Evolutionary conservation across 2,329 filamentous ascomycete genomes (phyloP).

Genomic region (Fusarium equiseti): DNA sequence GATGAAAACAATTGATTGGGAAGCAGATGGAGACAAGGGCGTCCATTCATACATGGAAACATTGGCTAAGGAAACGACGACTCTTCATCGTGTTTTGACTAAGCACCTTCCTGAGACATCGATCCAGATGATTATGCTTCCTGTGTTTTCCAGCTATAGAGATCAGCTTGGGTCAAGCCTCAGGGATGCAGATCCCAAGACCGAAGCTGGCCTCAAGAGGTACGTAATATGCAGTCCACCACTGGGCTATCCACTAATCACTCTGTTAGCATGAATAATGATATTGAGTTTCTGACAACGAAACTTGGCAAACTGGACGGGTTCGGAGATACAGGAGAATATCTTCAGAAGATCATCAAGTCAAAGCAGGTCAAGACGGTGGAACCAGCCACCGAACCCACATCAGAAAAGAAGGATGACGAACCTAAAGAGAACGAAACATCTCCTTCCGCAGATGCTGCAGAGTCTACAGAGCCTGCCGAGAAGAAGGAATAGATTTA

Average conservation of each 20-base stretch:
- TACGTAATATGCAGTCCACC: constrained; percentile 56
- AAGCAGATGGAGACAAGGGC: constrained; percentile 57
- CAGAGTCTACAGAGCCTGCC: constrained; percentile 28
- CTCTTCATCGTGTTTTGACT: constrained; percentile 83
- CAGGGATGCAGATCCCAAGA: constrained; percentile 72
- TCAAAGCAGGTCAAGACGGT: constrained; percentile 61
- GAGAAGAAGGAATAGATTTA: constrained; percentile 42
- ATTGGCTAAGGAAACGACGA: constrained; percentile 85
- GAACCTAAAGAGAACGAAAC: constrained; percentile 31
- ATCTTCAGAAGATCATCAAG: constrained; percentile 74
- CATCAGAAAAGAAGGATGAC: constrained; percentile 28
- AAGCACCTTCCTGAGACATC: constrained; percentile 84
- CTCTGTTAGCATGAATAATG: constrained; percentile 74
- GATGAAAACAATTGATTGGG: constrained; percentile 82
- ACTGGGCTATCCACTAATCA: constrained; percentile 23
- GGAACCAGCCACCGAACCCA: constrained; percentile 22
- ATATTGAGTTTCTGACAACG: constrained; percentile 78
- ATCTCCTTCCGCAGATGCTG: constrained; percentile 25
- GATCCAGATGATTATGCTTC: constrained; percentile 85
- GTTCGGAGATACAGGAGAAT: constrained; percentile 78
- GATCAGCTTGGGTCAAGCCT: constrained; percentile 82
- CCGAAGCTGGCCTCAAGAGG: constrained; percentile 77
- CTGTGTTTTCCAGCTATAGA: constrained; percentile 85
- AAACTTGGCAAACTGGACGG: constrained; percentile 83
- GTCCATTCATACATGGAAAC: constrained; percentile 86